Conservation (phyloP, 192 early-diverging fungal genomes). For the Coemansia sp. region DNA sequence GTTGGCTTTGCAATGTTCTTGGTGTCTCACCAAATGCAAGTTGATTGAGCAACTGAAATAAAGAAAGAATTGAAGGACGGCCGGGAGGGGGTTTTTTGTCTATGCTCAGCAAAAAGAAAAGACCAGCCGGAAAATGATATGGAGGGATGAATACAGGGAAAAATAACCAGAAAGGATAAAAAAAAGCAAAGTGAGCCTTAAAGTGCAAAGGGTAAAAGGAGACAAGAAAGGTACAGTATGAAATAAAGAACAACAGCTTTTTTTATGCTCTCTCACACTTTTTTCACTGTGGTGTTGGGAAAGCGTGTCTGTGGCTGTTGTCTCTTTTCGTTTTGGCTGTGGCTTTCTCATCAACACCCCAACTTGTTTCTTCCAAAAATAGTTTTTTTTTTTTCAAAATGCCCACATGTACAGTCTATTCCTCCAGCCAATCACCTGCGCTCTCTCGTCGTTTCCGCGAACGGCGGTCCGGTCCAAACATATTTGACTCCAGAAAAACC, state of each 20-base stretch:
- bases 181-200: conserved; percentile 4
- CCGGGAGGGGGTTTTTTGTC: neutral
- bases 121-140: neutral
- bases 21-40: conserved; percentile 3
- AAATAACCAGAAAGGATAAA: conserved; percentile 8
- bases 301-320: neutral
- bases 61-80: neutral
- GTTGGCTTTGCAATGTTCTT: neutral
- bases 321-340: conserved; percentile 3
- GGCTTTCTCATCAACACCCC: neutral
- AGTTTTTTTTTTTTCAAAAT: neutral
- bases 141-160: conserved; percentile 1
- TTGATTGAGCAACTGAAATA: conserved; percentile 1
- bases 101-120: conserved; percentile 8
- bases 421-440: conserved; percentile 4
- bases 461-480: neutral
- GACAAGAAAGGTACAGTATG: neutral
- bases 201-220: conserved; percentile 7
- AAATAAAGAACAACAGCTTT: neutral
- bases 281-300: neutral
- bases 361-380: conserved; percentile 6
- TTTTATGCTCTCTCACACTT: neutral
- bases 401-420: neutral
- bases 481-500: too few relatives aligned
- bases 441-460: too few relatives aligned